Evolutionary conservation across 306 rosid genomes (phyloP).

Genomic region (Sesbania bispinosa): DNA sequence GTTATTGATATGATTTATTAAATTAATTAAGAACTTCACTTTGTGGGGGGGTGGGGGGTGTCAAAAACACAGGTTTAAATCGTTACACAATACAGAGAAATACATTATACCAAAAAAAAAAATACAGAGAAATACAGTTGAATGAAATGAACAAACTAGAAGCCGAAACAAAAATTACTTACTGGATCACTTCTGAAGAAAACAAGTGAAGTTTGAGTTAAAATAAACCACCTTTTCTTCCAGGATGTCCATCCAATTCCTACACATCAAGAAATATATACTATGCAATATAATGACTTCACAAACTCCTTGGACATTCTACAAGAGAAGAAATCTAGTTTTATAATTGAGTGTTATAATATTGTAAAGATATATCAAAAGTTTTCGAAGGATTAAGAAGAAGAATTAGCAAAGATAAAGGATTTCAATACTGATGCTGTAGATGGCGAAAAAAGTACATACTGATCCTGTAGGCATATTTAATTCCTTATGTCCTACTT

Average conservation of each 20-base stretch:
- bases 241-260: slow-evolving; percentile 99
- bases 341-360: neutral
- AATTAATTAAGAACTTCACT: neutral
- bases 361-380: neutral
- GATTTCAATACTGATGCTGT: neutral
- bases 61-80: neutral
- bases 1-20: neutral
- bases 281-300: slow-evolving; percentile 16
- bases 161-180: slow-evolving; percentile 44
- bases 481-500: neutral
- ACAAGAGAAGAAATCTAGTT: neutral
- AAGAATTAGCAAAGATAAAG: neutral
- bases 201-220: slow-evolving; percentile 86
- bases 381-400: slow-evolving; percentile 4
- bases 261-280: slow-evolving; percentile 27
- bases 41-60: neutral
- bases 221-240: slow-evolving; percentile 99
- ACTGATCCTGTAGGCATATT: neutral
- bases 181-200: slow-evolving; percentile 99
- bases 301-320: neutral
- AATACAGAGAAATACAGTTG: neutral
- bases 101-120: neutral
- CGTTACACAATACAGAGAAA: neutral
- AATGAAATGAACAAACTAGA: slow-evolving; percentile 9
- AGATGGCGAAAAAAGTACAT: neutral